Base-by-base conservation (phyloP, 495 filamentous ascomycete genomes). In the Hypoxylon lienhwacheense region DNA sequence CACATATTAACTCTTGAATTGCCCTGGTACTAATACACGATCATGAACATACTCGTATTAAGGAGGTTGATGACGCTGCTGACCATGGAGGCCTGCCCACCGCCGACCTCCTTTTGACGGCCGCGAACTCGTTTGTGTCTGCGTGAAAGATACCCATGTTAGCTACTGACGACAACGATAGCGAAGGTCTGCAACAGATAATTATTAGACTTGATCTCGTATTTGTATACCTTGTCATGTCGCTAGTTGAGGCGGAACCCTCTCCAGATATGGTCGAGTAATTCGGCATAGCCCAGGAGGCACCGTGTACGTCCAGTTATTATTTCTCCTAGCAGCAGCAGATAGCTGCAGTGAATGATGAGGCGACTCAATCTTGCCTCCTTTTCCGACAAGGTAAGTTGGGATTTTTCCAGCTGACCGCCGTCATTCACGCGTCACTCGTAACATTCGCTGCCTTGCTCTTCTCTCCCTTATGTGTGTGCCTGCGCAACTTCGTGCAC, bases 51-150 rank as follows among this genome's bases (percentile, higher is more conserved):
- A 89, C 87, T 97, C 4, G 93, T 98, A 72, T 98, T 98, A 51
- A 97, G 76, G 12, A 98, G 73, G 67, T 97, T 98, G 75, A 97
- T 87, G 59, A 95, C 87, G 64, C 90, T 95, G 73, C 89, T 95
- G 33, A 85, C 62, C 88, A 91, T 97, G 44, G 87, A 86, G 41
- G 95, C 93, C 59, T 89, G 80, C 10, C 93, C 91, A 28, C 70
- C 66, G 39, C 71, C 72, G 55, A 73, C 70, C 47, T 74, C 73
- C 46, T 75, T 63, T 29, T 36, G 59, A 35, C 49, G 62, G 43
- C 59, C 67, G 44, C 64, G 68, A 35, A 64, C 66, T 6, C 59
- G 48, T 40, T 68, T 66, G 31, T 73, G 71, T 41, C 54, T 65
- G 50, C 66, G 71, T n/a, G 19, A 19, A 22, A 16, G 24, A 25